Base-by-base conservation (phyloP, 1,139 yeast genomes). In the Lodderomyces elongisporus region DNA sequence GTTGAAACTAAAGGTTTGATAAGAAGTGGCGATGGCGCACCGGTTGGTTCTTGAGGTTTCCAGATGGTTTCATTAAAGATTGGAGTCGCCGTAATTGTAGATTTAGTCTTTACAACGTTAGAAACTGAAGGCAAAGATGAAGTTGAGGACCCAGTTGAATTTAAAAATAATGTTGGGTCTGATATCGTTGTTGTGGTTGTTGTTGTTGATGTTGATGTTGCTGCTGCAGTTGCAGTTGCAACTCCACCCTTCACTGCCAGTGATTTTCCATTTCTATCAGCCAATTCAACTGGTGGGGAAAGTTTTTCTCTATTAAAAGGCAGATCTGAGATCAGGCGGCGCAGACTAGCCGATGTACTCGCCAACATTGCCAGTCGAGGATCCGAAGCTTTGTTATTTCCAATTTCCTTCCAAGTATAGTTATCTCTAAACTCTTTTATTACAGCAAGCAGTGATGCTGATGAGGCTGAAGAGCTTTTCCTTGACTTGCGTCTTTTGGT, bases 241-340 rank as follows among this genome's bases (percentile, higher is more conserved):
- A 48, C 56, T 4, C 50, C 56, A 15, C 56, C 66, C 8, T 54
- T 65, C 10, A 56, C 40, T 2, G 54, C 52, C 9, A 49, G 40
- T 2, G 48, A 45, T 18, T 34, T 47, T 4, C 27, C 31, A 26
- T 34, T 17, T 26, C 17, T 3, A 12, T 20, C 10, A n/a, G n/a
- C n/a, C n/a, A n/a, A n/a, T n/a, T n/a, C 4, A 7, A 22, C 8
- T 22, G 25, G 7, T 22, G 4, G 7, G 7, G 9, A 14, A 5
- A 22, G n/a, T n/a, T n/a, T n/a, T n/a, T n/a, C n/a, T 5, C 3
- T 3, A 30, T 31, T n/a, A n/a, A n/a, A n/a, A n/a, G n/a, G n/a
- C n/a, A n/a, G n/a, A n/a, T n/a, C n/a, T n/a, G n/a, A n/a, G n/a
- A n/a, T n/a, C n/a, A n/a, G n/a, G n/a, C n/a, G n/a, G n/a, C n/a